Evolutionary conservation across 306 rosid species (phyloP), one percentile per base, ranked within the genome.

Genomic region (Cucurbita ficifolia): DNA sequence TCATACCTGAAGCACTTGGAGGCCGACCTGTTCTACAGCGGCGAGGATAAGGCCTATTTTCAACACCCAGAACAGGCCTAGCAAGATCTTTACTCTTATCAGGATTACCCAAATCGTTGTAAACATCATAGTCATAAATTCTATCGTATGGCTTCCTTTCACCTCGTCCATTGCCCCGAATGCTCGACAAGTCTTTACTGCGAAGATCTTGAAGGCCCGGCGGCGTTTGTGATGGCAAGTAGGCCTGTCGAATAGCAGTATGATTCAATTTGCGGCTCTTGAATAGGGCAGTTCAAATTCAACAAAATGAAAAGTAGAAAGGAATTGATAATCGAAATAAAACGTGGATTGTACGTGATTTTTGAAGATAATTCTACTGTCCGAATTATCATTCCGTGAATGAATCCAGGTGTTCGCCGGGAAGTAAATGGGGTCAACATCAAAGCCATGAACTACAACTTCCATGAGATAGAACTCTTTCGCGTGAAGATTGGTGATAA

Each of bases 381-480:
- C 87, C 38, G 87, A 84, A 81, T 90, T 86, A 70, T 87, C 84
- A 8, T 81, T 90, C 4, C 78, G 75, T 0, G 98, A 89, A 83
- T 94, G 97, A 78, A 90, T 89, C 98, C 97, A 94, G 0, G 96
- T 86, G 75, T 86, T 87, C 10, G 97, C 98, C 4, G 86, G 95
- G 80, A 94, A 94, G 90, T 90, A 94, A 61, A 90, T 18, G 35
- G 98, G 96, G 24, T 89, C 95, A 36, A 52, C 82, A 8, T 72
- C 79, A 79, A 94, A 87, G 46, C 97, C 98, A 74, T 89, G 94
- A 76, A 90, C 60, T 77, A 85, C 78, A 73, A 89, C 83, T 70
- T 89, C 85, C 79, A 87, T 14, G 54, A 94, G 81, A 84, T 81
- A 88, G 78, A 91, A 94, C 83, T 94, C 99, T 76, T 86, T 91